Evolutionary conservation across 768 basidiomycete genomes (phyloP).

Genomic region (Amylocystis lapponica): DNA sequence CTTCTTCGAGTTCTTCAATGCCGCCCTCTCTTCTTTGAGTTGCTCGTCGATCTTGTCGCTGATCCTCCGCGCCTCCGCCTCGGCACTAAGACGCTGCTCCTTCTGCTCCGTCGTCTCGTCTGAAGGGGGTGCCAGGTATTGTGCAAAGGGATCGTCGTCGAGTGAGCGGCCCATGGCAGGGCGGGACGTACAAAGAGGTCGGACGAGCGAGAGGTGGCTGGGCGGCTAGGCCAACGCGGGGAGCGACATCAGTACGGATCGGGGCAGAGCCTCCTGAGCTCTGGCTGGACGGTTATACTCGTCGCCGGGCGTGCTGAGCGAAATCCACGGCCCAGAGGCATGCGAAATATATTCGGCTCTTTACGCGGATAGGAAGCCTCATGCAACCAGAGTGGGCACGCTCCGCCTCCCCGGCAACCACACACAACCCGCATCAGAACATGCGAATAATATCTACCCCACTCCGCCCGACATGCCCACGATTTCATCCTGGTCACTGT

Average conservation of each 20-base stretch:
- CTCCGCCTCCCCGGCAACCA: no score
- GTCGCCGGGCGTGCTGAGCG: no score
- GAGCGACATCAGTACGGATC: neutral
- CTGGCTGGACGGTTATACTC: no score
- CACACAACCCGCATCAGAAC: no score
- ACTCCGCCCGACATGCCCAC: no score
- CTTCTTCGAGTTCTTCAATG: slow-evolving; percentile 22
- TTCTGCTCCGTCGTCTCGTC: slow-evolving; percentile 50
- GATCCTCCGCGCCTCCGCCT: slow-evolving; percentile 52
- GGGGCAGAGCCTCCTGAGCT: no score
- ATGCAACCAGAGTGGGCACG: no score
- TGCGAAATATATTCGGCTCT: no score
- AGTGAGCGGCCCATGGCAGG: slow-evolving; percentile 22
- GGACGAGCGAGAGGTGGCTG: neutral
- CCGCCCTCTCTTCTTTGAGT: slow-evolving; percentile 26
- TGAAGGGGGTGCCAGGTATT: slow-evolving; percentile 51
- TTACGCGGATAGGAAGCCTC: no score
- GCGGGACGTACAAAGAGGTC: neutral
- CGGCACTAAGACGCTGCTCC: slow-evolving; percentile 37
- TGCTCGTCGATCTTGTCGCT: slow-evolving; percentile 47
- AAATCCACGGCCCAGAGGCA: no score
- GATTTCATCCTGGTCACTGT: no score
- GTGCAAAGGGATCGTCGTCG: slow-evolving; percentile 54
- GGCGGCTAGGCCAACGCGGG: neutral
- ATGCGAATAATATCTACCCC: no score